Base-by-base conservation (phyloP, 2,329 filamentous ascomycete genomes). In the Chaetomium olivaceum region DNA sequence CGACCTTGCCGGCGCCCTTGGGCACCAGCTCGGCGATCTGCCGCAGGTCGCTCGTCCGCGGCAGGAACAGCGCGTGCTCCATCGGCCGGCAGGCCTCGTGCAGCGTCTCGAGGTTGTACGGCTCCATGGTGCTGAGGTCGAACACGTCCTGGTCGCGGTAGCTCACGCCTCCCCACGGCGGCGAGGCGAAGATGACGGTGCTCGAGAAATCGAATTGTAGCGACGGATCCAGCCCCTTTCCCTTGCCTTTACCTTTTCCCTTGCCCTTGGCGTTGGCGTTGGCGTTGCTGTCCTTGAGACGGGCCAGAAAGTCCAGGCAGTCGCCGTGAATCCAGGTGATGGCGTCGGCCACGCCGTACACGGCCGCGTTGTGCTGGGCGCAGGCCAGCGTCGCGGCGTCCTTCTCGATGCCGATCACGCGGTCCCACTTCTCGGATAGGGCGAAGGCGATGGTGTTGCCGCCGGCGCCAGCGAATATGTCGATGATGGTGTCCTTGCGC, bases 361-460 rank as follows among this genome's bases (percentile, higher is more conserved):
- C 81, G 62, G 87, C 82, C 8, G 95, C 93, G 76, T 99, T 99
- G 76, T 96, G 89, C 79, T 96, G 93, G 29, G 93, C 95, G 77
- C 96, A 99, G 55, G 89, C 89, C 7, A 99, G 84, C 0, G 91
- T 92, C 11, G 88, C 85, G 3, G 88, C 82, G 73, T 98, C 89
- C 71, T 89, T 91, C 79, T 99, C 95, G 71, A 99, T 90, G 51
- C 91, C 92, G 75, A 98, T 92, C 69, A 99, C 87, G 69, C 87
- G 89, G 60, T 88, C 85, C 91, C 92, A 99, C 69, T 88, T 87
- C 23, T 85, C 87, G 0, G 89, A 91, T 11, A 89, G 84, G 21
- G 95, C 94, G 72, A 99, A 96, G n/a, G 93, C 92, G 71, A 99
- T 98, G 27, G 90, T 87, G 76, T 99, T 99, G 62, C 93, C 95